Conservation (phyloP, 768 basidiomycete genomes). For the Tricholoma hemisulphureum region DNA sequence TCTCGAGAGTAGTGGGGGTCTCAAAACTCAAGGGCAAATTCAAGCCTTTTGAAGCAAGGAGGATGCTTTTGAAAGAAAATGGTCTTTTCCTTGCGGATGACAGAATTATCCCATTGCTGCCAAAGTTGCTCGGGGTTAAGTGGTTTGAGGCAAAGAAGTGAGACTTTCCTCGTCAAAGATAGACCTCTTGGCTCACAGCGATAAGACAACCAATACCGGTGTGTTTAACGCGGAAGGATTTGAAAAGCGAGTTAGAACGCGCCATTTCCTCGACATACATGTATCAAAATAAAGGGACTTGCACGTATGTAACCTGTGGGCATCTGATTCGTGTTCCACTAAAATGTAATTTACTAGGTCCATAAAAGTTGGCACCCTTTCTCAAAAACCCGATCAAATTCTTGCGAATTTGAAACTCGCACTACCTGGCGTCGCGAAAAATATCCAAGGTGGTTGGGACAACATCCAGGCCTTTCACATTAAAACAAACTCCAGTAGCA, state of each 20-base stretch:
- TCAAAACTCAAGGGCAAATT: conserved; percentile 94
- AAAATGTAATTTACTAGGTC: conserved; percentile 46
- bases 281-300: conserved; percentile 92
- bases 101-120: conserved; percentile 81
- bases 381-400: conserved; percentile 72
- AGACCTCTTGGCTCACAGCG: conserved; percentile 7
- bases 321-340: background rate
- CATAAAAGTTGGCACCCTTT: conserved; percentile 76
- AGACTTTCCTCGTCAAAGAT: conserved; percentile 23
- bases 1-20: conserved; percentile 87
- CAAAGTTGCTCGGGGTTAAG: conserved; percentile 80
- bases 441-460: conserved; percentile 81
- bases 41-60: conserved; percentile 77
- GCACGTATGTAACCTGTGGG: conserved; percentile 60
- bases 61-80: conserved; percentile 83
- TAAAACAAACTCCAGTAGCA: conserved; percentile 82
- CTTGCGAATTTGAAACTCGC: conserved; percentile 76
- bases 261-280: conserved; percentile 94
- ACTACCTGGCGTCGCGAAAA: conserved; percentile 68
- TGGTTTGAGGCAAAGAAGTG: conserved; percentile 98
- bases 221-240: conserved; percentile 80
- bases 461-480: conserved; percentile 87
- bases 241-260: conserved; percentile 89
- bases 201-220: conserved; percentile 93
- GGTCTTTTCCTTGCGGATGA: conserved; percentile 94